These are phyloP conservation scores for Fusarium sp. DNA, from an alignment of 2,329 filamentous ascomycete species.

Conservation along the genomic window DNA sequence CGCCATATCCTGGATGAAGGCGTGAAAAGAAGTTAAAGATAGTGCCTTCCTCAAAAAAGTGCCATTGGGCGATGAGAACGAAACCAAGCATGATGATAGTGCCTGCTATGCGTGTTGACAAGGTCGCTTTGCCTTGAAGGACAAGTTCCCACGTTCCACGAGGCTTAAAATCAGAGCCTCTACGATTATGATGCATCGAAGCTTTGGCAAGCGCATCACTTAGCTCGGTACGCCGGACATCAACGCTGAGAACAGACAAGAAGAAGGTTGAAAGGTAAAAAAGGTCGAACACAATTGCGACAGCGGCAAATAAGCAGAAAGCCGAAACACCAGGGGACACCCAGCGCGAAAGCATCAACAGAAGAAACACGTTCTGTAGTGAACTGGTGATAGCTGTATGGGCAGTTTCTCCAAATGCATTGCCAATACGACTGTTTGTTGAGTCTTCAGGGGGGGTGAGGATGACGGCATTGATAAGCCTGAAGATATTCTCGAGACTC, in stretches of 20 bases:
- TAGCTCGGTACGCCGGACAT: conserved; percentile 78
- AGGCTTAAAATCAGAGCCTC: conserved; percentile 33
- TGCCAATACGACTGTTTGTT: conserved; percentile 73
- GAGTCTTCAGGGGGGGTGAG: conserved; percentile 73
- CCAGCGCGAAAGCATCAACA: conserved; percentile 70
- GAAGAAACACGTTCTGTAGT: conserved; percentile 71
- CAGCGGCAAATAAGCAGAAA: conserved; percentile 78
- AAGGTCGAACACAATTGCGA: conserved; percentile 79
- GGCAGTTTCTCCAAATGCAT: conserved; percentile 77
- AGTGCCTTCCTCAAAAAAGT: conserved; percentile 73
- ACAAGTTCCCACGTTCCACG: conserved; percentile 64
- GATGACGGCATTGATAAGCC: conserved; percentile 80
- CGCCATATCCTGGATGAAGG: conserved; percentile 29
- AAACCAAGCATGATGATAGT: conserved; percentile 77
- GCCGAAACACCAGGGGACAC: conserved; percentile 76
- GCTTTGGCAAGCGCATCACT: conserved; percentile 73
- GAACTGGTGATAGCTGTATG: conserved; percentile 74
- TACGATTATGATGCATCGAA: conserved; percentile 52
- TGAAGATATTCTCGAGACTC: conserved; percentile 81
- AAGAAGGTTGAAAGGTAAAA: conserved; percentile 84
- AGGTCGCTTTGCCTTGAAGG: conserved; percentile 69
- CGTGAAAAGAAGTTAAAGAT: conserved; percentile 44
- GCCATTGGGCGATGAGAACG: conserved; percentile 77
- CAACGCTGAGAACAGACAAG: conserved; percentile 78
- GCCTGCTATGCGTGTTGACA: conserved; percentile 78